A percentile compares a stretch with the other conserved stretches of the same genome.
phyloP scores from a whole-genome alignment of 2,329 filamentous ascomycete genomes.

The Emmonsiellopsis sp. region DNA sequence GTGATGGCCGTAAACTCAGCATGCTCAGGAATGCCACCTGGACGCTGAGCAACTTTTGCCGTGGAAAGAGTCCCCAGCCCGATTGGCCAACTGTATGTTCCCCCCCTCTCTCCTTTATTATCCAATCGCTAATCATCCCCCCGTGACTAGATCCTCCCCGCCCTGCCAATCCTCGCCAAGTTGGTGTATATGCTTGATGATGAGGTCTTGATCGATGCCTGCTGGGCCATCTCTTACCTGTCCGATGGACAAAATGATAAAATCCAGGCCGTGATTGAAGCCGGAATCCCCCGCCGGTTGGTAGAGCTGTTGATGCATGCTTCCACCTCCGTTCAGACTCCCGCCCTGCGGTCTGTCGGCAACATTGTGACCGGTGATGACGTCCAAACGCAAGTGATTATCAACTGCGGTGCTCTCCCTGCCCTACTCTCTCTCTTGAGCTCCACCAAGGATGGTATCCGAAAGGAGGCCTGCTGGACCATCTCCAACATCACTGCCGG shows the following conservation, averaged over 20 bases:
- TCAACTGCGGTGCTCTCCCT: conserved; percentile 90
- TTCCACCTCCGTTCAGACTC: conserved; percentile 95
- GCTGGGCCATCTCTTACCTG: conserved; percentile 98
- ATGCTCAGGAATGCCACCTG: conserved; percentile 98
- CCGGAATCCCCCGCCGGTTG: conserved; percentile 88
- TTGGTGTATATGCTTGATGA: conserved; percentile 97
- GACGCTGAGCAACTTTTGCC: conserved; percentile 99
- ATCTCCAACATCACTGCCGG: conserved; percentile 98
- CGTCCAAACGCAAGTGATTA: conserved; percentile 97
- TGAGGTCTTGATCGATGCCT: conserved; percentile 95
- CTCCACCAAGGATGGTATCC: conserved; percentile 96
- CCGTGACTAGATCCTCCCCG: conserved; percentile 68
- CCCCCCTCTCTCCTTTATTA: not conserved
- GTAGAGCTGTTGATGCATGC: conserved; percentile 97
- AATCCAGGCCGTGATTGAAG: conserved; percentile 98
- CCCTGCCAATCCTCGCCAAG: conserved; percentile 89
- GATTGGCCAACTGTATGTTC: conserved; percentile 86
- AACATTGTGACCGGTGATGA: conserved; percentile 99
- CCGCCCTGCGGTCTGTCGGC: conserved; percentile 89
- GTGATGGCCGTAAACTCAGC: conserved; percentile 96
- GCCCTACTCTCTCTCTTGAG: conserved; percentile 88
- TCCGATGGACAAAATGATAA: conserved; percentile 98
- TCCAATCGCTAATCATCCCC: conserved; percentile 15
- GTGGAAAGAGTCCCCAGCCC: conserved; percentile 97
- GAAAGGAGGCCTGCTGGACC: conserved; percentile 99